These are phyloP conservation scores for Mycena sp. DNA, from an alignment of 1,284 basidiomycete species.

Conservation along the genomic window DNA sequence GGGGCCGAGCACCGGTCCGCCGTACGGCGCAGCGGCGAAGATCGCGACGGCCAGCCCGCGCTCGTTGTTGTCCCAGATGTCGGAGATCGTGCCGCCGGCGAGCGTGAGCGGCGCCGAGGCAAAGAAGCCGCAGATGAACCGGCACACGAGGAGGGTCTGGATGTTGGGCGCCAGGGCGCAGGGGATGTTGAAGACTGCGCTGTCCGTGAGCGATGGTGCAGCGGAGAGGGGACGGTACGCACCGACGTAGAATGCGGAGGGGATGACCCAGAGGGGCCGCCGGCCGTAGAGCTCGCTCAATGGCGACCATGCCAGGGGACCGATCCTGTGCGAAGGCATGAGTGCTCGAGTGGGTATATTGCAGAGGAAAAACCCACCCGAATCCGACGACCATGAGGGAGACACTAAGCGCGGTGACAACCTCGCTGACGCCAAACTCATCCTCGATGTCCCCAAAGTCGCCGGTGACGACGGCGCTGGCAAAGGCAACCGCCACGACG, in stretches of 20 bases:
- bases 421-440: constrained; percentile 37
- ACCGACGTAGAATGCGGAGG: constrained; percentile 57
- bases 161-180: constrained; percentile 65
- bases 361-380: constrained; percentile 31
- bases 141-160: constrained; percentile 64
- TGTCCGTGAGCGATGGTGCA: not conserved
- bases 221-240: constrained; percentile 6
- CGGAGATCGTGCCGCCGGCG: constrained; percentile 46
- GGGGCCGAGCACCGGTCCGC: constrained; percentile 51
- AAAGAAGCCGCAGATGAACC: constrained; percentile 69
- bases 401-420: constrained; percentile 40
- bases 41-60: constrained; percentile 33
- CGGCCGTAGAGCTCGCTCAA: constrained; percentile 50
- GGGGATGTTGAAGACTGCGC: constrained; percentile 43
- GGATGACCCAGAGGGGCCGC: constrained; percentile 56
- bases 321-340: constrained; percentile 23
- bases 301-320: constrained; percentile 48
- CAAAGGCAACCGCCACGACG: constrained; percentile 47
- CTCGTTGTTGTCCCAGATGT: constrained; percentile 35
- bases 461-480: constrained; percentile 50
- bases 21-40: constrained; percentile 32
- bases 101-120: constrained; percentile 49
- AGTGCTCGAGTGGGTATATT: constrained; percentile 19
- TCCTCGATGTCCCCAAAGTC: constrained; percentile 59
- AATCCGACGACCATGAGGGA: constrained; percentile 44